These are phyloP conservation scores for Rhododendron vialii DNA, from an alignment of 148 eudicot genomes.

Conservation along the genomic window DNA sequence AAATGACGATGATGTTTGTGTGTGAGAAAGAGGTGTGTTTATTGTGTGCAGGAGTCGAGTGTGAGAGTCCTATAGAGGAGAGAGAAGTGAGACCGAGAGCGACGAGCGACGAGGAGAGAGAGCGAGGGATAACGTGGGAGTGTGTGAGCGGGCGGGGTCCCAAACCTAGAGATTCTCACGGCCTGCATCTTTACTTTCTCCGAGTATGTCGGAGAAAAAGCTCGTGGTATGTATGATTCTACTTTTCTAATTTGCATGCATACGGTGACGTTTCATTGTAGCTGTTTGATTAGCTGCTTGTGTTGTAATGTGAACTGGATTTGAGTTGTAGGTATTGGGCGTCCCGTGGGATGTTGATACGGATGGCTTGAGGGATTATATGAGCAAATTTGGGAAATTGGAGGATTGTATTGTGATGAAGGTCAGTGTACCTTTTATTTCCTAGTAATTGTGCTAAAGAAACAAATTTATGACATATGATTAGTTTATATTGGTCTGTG, in stretches of 20 bases:
- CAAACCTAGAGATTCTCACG: too few species aligned
- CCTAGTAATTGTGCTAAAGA: neutral
- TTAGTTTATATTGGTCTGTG: neutral
- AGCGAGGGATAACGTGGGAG: neutral
- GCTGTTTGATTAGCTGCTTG: neutral
- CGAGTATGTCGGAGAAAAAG: slow-evolving; percentile 62
- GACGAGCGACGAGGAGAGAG: slow-evolving; percentile 17
- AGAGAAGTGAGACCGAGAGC: slow-evolving; percentile 39
- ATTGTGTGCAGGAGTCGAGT: slow-evolving; percentile 84
- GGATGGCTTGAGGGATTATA: slow-evolving; percentile 86
- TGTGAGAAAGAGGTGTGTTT: slow-evolving; percentile 99
- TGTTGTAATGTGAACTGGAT: neutral
- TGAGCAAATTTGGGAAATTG: slow-evolving; percentile 85
- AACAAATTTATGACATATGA: neutral
- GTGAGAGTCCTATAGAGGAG: slow-evolving; percentile 55
- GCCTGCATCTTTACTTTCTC: neutral
- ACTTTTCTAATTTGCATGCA: neutral
- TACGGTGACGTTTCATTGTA: neutral
- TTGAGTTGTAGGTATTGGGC: slow-evolving; percentile 66
- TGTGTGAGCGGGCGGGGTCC: neutral
- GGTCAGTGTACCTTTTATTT: slow-evolving; percentile 32
- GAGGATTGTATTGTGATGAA: slow-evolving; percentile 97
- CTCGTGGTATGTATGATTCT: slow-evolving; percentile 65
- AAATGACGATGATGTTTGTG: slow-evolving; percentile 46
- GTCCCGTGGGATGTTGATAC: slow-evolving; percentile 98